phyloP scores from a whole-genome alignment of 2,329 filamentous ascomycete species.

The Esteya vermicola region DNA sequence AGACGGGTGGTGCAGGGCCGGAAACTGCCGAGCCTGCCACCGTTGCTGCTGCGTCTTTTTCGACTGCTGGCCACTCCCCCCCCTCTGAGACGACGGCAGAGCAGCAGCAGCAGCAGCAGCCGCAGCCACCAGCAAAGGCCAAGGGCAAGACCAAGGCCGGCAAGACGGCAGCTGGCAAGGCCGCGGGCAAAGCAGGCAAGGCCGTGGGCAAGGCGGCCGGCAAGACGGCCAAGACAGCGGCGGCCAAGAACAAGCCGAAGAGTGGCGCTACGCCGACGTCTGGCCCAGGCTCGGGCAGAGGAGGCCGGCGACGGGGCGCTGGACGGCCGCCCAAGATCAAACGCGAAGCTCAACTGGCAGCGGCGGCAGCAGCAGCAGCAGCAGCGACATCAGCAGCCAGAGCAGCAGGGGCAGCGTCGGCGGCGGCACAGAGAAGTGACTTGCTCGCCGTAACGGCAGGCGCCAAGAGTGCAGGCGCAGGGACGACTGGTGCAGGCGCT shows the following conservation, averaged over 20 bases:
- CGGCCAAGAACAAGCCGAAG: not conserved
- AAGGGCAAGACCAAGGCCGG: too few relatives aligned
- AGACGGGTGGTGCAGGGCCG: too few relatives aligned
- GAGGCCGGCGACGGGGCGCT: constrained; percentile 8
- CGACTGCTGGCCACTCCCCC: too few relatives aligned
- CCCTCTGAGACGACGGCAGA: too few relatives aligned
- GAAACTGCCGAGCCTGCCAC: too few relatives aligned
- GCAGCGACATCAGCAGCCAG: not conserved
- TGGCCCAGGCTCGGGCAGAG: constrained; percentile 6
- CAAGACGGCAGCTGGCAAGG: not conserved
- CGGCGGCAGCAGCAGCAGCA: not conserved
- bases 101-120: not conserved
- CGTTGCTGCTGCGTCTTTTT: too few relatives aligned
- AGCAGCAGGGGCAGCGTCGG: too few relatives aligned
- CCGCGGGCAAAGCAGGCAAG: not conserved
- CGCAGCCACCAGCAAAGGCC: too few relatives aligned
- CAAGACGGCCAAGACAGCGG: not conserved
- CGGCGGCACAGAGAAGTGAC: too few relatives aligned
- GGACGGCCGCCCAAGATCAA: constrained; percentile 8
- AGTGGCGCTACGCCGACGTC: not conserved
- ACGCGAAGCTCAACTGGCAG: not conserved
- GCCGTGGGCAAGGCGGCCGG: not conserved
- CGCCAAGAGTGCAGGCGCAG: too few relatives aligned
- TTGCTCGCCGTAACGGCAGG: too few relatives aligned
- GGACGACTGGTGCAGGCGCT: too few relatives aligned